Percentiles rank a stretch among this genome's conserved stretches.
These are phyloP conservation scores for Coniferiporia weirii DNA, from an alignment of 1,284 basidiomycete genomes.

Conservation along the genomic window DNA sequence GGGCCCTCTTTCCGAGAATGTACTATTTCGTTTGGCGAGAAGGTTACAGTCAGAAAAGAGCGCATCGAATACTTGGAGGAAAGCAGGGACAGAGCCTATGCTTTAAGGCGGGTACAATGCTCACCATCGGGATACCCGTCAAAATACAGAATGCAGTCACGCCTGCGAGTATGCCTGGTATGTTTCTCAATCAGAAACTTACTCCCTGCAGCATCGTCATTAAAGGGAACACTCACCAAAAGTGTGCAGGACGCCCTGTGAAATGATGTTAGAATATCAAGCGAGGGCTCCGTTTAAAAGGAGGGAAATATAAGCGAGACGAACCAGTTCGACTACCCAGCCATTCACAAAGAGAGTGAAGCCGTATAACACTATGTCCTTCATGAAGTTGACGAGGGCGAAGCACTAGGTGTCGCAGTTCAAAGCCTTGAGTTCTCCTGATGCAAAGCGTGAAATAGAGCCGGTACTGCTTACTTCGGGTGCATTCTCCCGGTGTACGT, in stretches of 20 bases:
- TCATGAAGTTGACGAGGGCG: slow-evolving; percentile 38
- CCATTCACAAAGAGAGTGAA: slow-evolving; percentile 43
- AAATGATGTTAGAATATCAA: neutral
- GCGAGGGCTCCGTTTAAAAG: neutral
- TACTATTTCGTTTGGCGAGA: neutral
- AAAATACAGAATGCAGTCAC: slow-evolving; percentile 9
- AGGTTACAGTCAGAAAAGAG: neutral
- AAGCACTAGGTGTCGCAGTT: slow-evolving; percentile 33
- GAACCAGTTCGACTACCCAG: slow-evolving; percentile 28
- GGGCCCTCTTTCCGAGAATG: slow-evolving; percentile 9
- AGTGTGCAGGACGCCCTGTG: slow-evolving; percentile 5
- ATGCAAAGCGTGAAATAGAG: neutral
- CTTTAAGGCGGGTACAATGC: neutral
- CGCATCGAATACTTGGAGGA: neutral
- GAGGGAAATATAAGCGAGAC: neutral
- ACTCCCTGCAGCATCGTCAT: neutral
- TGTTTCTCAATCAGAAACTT: neutral
- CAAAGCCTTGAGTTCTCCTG: neutral
- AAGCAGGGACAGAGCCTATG: too few relatives aligned
- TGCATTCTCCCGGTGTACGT: slow-evolving; percentile 7
- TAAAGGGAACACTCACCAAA: neutral
- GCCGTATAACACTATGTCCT: slow-evolving; percentile 41
- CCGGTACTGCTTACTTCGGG: neutral
- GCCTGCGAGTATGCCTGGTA: slow-evolving; percentile 5
- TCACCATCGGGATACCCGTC: slow-evolving; percentile 7